These are phyloP conservation scores for Backusella luteola DNA, from an alignment of 192 early-diverging fungal genomes.

Conservation along the genomic window DNA sequence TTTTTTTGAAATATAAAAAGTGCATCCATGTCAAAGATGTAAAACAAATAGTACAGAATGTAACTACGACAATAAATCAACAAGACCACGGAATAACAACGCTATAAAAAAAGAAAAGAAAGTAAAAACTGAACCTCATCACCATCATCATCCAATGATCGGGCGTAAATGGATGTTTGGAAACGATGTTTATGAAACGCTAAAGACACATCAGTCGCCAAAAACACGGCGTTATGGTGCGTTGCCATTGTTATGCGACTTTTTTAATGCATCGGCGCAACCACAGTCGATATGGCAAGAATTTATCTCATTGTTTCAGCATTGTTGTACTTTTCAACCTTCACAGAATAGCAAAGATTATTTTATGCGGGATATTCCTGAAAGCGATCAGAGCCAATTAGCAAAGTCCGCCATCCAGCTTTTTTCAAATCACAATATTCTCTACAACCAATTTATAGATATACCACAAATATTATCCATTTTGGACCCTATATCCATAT, in stretches of 20 bases:
- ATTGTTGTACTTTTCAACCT: background rate
- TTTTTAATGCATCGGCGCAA: conserved; percentile 2
- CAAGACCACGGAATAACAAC: background rate
- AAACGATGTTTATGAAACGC: conserved; percentile 12
- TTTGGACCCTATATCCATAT: background rate
- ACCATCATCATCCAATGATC: background rate
- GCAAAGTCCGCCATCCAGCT: background rate
- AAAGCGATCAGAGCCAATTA: background rate
- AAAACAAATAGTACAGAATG: background rate
- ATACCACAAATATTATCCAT: background rate
- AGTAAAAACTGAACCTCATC: background rate
- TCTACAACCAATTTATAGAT: conserved; percentile 5
- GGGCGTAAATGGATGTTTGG: background rate
- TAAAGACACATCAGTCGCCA: background rate
- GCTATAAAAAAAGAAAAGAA: background rate
- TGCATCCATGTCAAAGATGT: conserved; percentile 2
- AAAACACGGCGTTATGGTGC: conserved; percentile 8
- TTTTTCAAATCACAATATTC: background rate
- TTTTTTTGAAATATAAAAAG: background rate
- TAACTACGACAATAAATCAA: conserved; percentile 9
- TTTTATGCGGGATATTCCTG: conserved; percentile 1
- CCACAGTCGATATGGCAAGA: conserved; percentile 1
- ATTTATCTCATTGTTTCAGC: background rate
- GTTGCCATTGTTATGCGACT: conserved; percentile 4
- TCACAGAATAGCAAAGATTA: background rate